Evolutionary conservation across 805 yeast genomes (phyloP).

Genomic region (Hanseniaspora occidentalis): DNA sequence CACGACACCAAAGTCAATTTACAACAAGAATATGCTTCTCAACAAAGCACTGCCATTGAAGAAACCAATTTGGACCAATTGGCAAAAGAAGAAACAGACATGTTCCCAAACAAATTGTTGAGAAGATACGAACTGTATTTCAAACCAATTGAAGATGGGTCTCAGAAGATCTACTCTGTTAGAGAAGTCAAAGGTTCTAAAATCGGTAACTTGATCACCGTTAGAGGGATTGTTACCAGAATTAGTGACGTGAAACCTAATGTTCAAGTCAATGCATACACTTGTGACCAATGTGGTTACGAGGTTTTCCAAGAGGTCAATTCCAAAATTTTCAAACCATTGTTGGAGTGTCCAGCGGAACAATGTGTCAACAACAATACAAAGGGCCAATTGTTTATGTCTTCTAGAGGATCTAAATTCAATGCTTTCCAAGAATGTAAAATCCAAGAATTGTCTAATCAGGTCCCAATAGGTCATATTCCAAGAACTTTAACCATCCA

Average conservation of each 20-base stretch:
- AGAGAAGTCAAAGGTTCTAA: constrained; percentile 77
- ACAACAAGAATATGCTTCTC: constrained; percentile 17
- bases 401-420: constrained; percentile 93
- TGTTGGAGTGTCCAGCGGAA: constrained; percentile 71
- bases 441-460: constrained; percentile 87
- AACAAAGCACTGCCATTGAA: constrained; percentile 11
- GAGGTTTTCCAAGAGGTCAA: constrained; percentile 94
- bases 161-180: constrained; percentile 53
- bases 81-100: constrained; percentile 30
- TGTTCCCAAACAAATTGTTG: constrained; percentile 77
- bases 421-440: constrained; percentile 91
- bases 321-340: constrained; percentile 75
- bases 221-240: constrained; percentile 88
- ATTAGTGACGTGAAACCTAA: constrained; percentile 95
- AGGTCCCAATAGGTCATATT: constrained; percentile 96
- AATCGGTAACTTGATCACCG: constrained; percentile 79
- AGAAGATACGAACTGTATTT: constrained; percentile 82
- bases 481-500: constrained; percentile 81
- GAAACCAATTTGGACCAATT: constrained; percentile 9
- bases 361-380: constrained; percentile 69
- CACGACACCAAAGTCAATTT: constrained; percentile 9
- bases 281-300: constrained; percentile 95
- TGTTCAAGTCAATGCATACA: constrained; percentile 82
- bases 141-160: constrained; percentile 50
- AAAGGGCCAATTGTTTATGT: constrained; percentile 81